phyloP scores from a whole-genome alignment of 495 filamentous ascomycete species.

The Aspergillus nanangensis region DNA sequence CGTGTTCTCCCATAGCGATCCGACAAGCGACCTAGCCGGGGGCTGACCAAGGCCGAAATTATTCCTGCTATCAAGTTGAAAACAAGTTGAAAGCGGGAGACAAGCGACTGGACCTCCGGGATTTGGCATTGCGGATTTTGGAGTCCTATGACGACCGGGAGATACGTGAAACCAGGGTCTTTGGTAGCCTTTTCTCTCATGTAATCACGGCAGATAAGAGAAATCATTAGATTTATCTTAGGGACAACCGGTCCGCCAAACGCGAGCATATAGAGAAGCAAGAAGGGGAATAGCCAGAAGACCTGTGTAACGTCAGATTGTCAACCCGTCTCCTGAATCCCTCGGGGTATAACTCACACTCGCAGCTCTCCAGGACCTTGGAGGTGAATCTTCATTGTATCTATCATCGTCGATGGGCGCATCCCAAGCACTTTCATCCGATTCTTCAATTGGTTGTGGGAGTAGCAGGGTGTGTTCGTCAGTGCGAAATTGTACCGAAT shows the following conservation, averaged over 20 bases:
- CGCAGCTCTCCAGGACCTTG: conserved; percentile 4
- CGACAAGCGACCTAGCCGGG: conserved; percentile 78
- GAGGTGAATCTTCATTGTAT: too few species aligned
- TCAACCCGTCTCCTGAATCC: conserved; percentile 4
- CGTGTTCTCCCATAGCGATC: conserved; percentile 80
- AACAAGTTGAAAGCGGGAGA: conserved; percentile 72
- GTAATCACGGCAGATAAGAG: conserved; percentile 77
- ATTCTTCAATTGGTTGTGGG: conserved; percentile 6
- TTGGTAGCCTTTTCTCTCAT: conserved; percentile 53
- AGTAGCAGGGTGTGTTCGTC: conserved; percentile 39
- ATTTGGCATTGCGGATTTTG: conserved; percentile 71
- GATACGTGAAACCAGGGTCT: conserved; percentile 56
- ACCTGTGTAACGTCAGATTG: conserved; percentile 48
- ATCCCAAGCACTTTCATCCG: conserved; percentile 8
- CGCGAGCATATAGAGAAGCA: conserved; percentile 71
- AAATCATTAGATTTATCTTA: conserved; percentile 73
- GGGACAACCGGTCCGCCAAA: conserved; percentile 80
- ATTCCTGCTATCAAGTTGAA: conserved; percentile 66
- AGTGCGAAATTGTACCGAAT: conserved; percentile 1
- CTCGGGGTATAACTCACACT: conserved; percentile 11
- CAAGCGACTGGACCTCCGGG: conserved; percentile 66
- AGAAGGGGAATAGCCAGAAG: conserved; percentile 78
- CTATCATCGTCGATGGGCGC: neutral
- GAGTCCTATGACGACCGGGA: conserved; percentile 60
- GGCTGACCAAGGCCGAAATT: conserved; percentile 69